Evolutionary conservation across 805 yeast species (phyloP), one percentile per base, ranked within the genome.

Genomic region (Cyberlindnera mycetangii): DNA sequence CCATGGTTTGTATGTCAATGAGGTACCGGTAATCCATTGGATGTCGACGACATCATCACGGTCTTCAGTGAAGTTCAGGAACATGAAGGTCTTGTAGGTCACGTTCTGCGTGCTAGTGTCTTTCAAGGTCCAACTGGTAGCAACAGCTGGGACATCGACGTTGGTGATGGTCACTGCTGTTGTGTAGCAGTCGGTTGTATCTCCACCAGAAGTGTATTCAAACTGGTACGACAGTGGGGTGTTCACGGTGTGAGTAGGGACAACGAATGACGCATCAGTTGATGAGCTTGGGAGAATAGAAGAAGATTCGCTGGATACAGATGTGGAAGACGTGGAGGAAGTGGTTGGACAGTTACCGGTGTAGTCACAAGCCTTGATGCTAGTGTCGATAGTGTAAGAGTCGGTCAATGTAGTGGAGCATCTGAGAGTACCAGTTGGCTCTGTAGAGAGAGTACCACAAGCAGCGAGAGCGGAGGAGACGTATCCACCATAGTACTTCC

Each of bases 401-500:
- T 48, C 52, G 12, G 51, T 37, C 42, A 52, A 46, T n/a, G 56
- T 48, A 42, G 51, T 60, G 37, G 59, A 41, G 42, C 50, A 51
- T 49, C 53, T 49, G 32, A 42, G 32, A 15, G 55, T 51, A 42
- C 55, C 55, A 32, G 55, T 51, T 52, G 69, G 68, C 21, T 55
- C 53, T 25, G 64, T 54, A 14, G 60, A 50, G 14, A 52, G 19
- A 14, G 50, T 45, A 18, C 48, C 39, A 53, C 68, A 65, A 20
- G 48, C 59, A 17, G 49, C 56, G 35, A 64, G 43, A 8, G 68
- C 61, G n/a, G 55, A 49, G 5, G 56, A 41, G 37, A 66, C 56
- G 52, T 51, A 64, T 1, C 50, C 39, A 19, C 59, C 60, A 50
- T 66, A 66, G 52, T 65, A 61, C 24, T 55, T 47, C 65, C 65